Evolutionary conservation across 306 rosid species (phyloP), one percentile per base, ranked within the genome.

Genomic region (Trichosanthes cucumerina): DNA sequence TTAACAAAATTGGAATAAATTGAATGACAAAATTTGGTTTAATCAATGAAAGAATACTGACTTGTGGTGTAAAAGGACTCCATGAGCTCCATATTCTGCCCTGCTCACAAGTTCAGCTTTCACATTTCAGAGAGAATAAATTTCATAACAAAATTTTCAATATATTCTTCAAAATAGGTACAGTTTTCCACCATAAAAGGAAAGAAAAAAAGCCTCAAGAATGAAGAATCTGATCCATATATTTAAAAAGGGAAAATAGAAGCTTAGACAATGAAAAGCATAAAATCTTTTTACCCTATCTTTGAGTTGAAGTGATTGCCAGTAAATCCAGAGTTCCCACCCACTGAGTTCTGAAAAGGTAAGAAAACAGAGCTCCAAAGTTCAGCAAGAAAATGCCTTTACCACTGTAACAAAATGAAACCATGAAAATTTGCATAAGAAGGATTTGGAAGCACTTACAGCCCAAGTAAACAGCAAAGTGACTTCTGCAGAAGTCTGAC

Each of bases 391-490:
- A 46, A 71, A 43, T 21, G 36, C 5, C 28, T 66, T 66, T 38
- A 23, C 10, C 49, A 19, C 16, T 14, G 21, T 10, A 62, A 31
- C 3, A 33, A 62, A 31, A 33, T 5, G 19, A 33, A 62, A 10
- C 36, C 7, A 10, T 24, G 36, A 59, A 60, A 28, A 28, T 31
- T 15, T 15, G 41, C 1, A 31, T 14, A 33, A 34, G 4, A 77
- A 81, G 36, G 33, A 26, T 77, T 77, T 53, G 52, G 9, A n/a
- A 80, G 39, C 21, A 33, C 68, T 21, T 89, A 94, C 98, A 33
- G 98, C 88, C 98, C 98, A 94, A 63, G 97, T 92, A 83, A 94
- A 94, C 81, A 94, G 93, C 90, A 94, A 80, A 43, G 92, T 94
- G 81, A 89, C 86, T 84, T 92, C 89, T 57, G 97, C 96, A 72